phyloP scores from a whole-genome alignment of 768 basidiomycete species.

The Podaxis rugospora region DNA sequence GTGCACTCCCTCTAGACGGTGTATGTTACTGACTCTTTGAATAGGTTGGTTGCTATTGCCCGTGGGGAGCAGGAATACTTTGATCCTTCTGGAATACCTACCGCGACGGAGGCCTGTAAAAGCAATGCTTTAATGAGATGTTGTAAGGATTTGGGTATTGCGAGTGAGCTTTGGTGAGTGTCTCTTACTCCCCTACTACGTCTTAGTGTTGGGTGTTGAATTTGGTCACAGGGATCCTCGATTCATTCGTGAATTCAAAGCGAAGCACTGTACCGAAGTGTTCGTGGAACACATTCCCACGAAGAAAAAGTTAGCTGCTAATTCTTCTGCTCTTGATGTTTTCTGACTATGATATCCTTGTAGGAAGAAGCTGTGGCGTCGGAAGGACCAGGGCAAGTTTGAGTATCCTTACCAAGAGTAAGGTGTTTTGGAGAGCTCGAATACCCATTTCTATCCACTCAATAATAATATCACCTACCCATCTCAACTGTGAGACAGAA shows the following conservation, averaged over 20 bases:
- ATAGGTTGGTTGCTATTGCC: conserved; percentile 83
- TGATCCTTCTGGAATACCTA: conserved; percentile 84
- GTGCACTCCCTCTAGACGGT: conserved; percentile 19
- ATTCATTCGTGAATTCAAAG: conserved; percentile 92
- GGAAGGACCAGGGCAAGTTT: conserved; percentile 82
- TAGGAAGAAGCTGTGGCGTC: conserved; percentile 90
- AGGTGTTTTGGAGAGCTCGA: background rate
- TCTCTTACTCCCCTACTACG: background rate
- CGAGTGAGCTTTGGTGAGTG: conserved; percentile 89
- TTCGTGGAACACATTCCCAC: conserved; percentile 80
- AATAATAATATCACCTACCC: background rate
- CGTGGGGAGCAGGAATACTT: conserved; percentile 98
- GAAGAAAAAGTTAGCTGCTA: conserved; percentile 79
- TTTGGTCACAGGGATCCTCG: conserved; percentile 74
- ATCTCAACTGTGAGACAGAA: background rate
- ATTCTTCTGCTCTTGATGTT: background rate
- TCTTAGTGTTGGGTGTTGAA: background rate
- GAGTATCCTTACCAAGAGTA: conserved; percentile 86
- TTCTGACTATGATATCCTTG: conserved; percentile 7
- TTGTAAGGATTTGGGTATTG: conserved; percentile 94
- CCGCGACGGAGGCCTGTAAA: conserved; percentile 93
- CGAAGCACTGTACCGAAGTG: conserved; percentile 76
- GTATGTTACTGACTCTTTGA: background rate
- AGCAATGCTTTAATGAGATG: conserved; percentile 97
- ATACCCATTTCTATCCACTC: background rate